These are phyloP conservation scores for Fusarium nematophilum DNA, from an alignment of 2,329 filamentous ascomycete genomes.

Conservation along the genomic window DNA sequence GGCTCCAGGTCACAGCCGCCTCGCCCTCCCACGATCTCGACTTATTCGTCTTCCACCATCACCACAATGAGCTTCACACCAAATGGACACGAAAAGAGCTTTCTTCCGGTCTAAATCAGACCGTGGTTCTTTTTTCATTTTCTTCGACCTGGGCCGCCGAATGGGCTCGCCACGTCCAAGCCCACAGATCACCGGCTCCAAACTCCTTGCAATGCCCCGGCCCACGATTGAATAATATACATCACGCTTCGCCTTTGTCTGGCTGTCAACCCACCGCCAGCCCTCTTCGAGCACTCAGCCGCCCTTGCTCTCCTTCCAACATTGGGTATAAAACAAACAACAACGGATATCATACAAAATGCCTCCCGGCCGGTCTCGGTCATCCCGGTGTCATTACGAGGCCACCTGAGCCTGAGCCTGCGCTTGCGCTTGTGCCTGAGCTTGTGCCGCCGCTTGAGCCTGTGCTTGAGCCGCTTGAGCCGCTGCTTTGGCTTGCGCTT, in stretches of 20 bases:
- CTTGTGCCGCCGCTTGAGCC: constrained; percentile 23
- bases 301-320: constrained; percentile 23
- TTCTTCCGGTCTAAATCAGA: constrained; percentile 31
- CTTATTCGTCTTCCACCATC: neutral
- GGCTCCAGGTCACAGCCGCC: constrained; percentile 20
- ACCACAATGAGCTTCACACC: constrained; percentile 7
- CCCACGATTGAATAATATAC: constrained; percentile 44
- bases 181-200: constrained; percentile 45
- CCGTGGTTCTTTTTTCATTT: constrained; percentile 38
- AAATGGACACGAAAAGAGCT: neutral
- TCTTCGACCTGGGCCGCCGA: constrained; percentile 40
- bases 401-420: constrained; percentile 33
- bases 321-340: constrained; percentile 45
- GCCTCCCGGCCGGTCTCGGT: constrained; percentile 5
- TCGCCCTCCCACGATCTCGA: constrained; percentile 16
- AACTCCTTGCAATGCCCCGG: constrained; percentile 53
- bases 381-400: constrained; percentile 11
- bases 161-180: constrained; percentile 41
- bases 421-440: constrained; percentile 30
- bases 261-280: constrained; percentile 5
- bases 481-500: constrained; percentile 30
- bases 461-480: constrained; percentile 38
- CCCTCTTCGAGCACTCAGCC: constrained; percentile 21
- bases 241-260: constrained; percentile 18
- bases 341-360: constrained; percentile 42